Evolutionary conservation across 2,329 filamentous ascomycete species (phyloP), one percentile per base, ranked within the genome.

Genomic region (Stenocarpella maydis): DNA sequence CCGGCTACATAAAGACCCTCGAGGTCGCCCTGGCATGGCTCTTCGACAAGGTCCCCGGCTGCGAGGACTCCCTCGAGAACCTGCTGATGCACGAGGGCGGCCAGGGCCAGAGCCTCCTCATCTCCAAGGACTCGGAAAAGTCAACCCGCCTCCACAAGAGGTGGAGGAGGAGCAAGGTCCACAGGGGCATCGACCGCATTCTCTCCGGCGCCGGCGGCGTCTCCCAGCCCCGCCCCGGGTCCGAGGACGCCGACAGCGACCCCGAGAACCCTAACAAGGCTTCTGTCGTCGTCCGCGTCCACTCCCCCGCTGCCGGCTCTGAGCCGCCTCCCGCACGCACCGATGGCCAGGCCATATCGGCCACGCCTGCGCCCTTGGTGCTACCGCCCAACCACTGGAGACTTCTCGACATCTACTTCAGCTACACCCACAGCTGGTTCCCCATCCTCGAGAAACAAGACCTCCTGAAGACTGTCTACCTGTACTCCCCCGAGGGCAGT

Each of bases 341-440:
- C 45, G 50, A 21, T 39, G 54, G 34, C 21, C 55, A 41, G 43
- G 15, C 19, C 19, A 26, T 52, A n/a, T 17, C 55, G 4, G 58
- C 37, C 15, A 12, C n/a, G 28, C 31, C 58, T 10, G 58, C 28
- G 26, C 26, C 58, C 17, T 19, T 63, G 15, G 3, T 63, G 12
- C 79, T 91, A 0, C 89, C 85, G 19, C 75, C 78, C 19, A 85
- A 87, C 74, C 87, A 85, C 75, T 89, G 84, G 81, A 82, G 85
- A 2, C 83, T 94, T 4, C 80, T 94, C 47, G 90, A 94, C 73
- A 84, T 91, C 5, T 94, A 93, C 76, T 92, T 93, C 70, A 87
- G 91, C 1, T 93, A 92, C 74, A 92, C 90, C 0, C 91, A 94
- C 76, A 89, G 87, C 65, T 95, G 92, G 92, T 84, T 95, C 31